Conservation (phyloP, 139 green algal genomes). For the Tetradesmus obliquus region DNA sequence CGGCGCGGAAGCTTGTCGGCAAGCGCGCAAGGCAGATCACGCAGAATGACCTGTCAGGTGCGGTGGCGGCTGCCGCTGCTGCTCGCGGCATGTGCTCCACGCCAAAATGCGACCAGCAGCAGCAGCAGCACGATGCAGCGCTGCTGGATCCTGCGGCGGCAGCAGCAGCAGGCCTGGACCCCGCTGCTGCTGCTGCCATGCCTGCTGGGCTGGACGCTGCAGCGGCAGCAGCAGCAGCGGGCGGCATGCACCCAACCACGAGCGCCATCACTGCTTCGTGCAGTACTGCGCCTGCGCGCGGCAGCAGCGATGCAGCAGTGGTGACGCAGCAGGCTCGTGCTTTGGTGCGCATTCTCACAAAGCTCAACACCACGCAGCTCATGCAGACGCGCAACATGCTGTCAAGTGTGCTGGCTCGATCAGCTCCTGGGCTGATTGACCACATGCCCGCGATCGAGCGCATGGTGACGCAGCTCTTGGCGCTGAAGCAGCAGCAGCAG, state of each 20-base stretch:
- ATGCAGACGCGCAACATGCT: constrained; percentile 35
- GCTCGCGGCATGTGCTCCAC: neutral
- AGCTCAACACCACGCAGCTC: constrained; percentile 33
- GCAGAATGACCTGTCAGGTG: constrained; percentile 21
- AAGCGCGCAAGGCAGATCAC: constrained; percentile 21
- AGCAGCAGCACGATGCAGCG: neutral
- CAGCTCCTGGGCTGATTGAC: constrained; percentile 13
- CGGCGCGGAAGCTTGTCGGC: neutral
- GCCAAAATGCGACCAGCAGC: neutral
- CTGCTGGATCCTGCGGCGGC: neutral
- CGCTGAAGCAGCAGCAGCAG: constrained; percentile 23
- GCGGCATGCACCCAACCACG: neutral
- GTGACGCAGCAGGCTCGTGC: constrained; percentile 30
- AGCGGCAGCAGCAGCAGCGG: neutral
- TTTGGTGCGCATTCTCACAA: constrained; percentile 38
- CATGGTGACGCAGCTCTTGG: constrained; percentile 27
- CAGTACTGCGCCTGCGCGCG: neutral
- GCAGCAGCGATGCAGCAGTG: neutral
- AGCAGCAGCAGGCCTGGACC: neutral
- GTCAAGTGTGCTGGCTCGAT: neutral
- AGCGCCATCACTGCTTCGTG: constrained; percentile 10
- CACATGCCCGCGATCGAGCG: constrained; percentile 36
- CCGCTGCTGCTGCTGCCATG: neutral
- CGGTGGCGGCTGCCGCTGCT: constrained; percentile 20
- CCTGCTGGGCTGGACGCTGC: neutral